Percentiles rank a stretch among this genome's conserved stretches.
Evolutionary conservation across 495 filamentous ascomycete genomes (phyloP).

Genomic region (Neurospora terricola): DNA sequence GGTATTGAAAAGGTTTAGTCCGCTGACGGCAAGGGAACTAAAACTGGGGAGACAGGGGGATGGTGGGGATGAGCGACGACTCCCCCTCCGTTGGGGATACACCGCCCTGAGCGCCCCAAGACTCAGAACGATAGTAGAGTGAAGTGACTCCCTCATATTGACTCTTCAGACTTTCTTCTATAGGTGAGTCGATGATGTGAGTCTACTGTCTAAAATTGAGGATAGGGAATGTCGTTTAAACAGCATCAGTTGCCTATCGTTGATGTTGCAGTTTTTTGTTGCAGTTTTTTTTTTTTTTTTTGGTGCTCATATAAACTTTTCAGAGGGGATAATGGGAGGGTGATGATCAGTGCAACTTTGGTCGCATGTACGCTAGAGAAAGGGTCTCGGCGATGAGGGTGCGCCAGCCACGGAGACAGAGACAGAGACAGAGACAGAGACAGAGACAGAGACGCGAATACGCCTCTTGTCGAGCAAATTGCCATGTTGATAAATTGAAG

Average conservation of each 20-base stretch:
- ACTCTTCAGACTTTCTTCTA: not conserved
- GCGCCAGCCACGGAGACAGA: not conserved
- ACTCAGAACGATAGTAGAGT: not conserved
- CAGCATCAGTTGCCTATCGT: not conserved
- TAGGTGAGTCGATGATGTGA: not conserved
- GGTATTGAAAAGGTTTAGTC: not conserved
- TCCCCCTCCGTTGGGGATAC: not conserved
- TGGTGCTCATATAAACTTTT: not conserved
- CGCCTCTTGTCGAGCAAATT: not conserved
- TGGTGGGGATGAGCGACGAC: not conserved
- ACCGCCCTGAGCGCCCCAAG: too few species aligned
- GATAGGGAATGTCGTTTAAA: not conserved
- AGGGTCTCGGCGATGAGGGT: not conserved
- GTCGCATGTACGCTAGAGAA: not conserved
- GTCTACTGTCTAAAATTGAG: not conserved
- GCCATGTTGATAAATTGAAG: not conserved
- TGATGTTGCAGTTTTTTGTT: not conserved
- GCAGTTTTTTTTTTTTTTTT: too few species aligned
- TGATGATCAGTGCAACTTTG: not conserved
- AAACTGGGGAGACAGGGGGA: not conserved
- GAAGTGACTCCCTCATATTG: not conserved
- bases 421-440: not conserved
- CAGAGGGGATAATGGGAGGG: not conserved
- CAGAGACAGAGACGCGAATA: not conserved
- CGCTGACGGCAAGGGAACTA: not conserved